phyloP scores from a whole-genome alignment of 192 early-diverging fungal genomes.

The Chytriomyces hyalinus region DNA sequence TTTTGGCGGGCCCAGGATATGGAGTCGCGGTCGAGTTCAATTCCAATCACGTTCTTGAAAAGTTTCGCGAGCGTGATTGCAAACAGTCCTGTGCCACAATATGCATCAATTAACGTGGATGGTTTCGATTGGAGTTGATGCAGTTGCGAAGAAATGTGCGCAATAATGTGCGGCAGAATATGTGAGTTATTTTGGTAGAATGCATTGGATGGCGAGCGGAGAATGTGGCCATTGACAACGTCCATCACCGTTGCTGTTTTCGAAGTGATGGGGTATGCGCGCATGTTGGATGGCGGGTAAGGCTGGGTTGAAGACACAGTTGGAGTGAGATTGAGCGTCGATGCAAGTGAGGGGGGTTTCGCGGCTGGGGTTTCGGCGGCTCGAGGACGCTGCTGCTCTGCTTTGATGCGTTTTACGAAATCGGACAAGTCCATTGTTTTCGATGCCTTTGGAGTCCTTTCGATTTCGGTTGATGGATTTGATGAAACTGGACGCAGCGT shows the following conservation, averaged over 20 bases:
- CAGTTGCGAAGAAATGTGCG: conserved; percentile 62
- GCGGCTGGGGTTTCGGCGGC: background rate
- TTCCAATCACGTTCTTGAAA: conserved; percentile 69
- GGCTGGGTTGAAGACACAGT: conserved; percentile 1
- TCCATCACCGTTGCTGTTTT: conserved; percentile 28
- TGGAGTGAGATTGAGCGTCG: conserved; percentile 7
- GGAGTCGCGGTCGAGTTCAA: conserved; percentile 67
- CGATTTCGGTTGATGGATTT: background rate
- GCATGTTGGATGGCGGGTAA: conserved; percentile 38
- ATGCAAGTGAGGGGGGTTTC: background rate
- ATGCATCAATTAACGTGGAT: conserved; percentile 67
- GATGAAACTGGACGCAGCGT: background rate
- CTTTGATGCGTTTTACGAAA: conserved; percentile 19
- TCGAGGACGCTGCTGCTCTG: background rate
- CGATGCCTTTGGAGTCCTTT: background rate
- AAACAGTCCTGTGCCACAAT: conserved; percentile 77
- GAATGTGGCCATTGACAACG: conserved; percentile 49
- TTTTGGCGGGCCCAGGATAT: conserved; percentile 71
- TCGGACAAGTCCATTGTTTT: conserved; percentile 21
- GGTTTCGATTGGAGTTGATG: conserved; percentile 41
- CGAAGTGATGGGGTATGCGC: conserved; percentile 1
- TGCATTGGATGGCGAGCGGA: conserved; percentile 66
- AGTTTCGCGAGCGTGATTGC: conserved; percentile 64
- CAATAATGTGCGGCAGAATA: conserved; percentile 66
- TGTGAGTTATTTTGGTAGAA: conserved; percentile 76